Evolutionary conservation across 305 asterid genomes (phyloP).

Genomic region (Caryopteris hybrid): DNA sequence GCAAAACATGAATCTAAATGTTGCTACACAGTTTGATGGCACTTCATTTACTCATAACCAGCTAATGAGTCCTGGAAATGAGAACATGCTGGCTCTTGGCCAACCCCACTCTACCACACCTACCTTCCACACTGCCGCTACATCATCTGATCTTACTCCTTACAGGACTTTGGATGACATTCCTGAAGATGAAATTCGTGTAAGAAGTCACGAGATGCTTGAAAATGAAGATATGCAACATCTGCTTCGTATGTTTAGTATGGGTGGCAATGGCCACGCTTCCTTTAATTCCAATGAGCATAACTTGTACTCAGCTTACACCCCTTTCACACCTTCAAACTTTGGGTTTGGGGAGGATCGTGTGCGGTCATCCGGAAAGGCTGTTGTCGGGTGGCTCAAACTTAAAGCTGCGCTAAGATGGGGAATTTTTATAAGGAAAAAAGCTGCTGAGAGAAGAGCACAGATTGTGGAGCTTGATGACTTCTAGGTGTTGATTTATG

Average conservation of each 20-base stretch:
- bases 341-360: conserved; percentile 50
- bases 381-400: conserved; percentile 97
- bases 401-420: conserved; percentile 97
- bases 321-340: conserved; percentile 50
- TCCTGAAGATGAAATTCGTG: conserved; percentile 82
- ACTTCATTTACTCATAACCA: conserved; percentile 45
- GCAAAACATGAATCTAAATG: conserved; percentile 52
- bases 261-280: conserved; percentile 59
- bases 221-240: conserved; percentile 94
- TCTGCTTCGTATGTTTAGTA: conserved; percentile 65
- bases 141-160: conserved; percentile 52
- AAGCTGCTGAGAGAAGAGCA: conserved; percentile 98
- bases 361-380: conserved; percentile 83
- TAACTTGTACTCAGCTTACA: conserved; percentile 44
- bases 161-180: conserved; percentile 55
- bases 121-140: conserved; percentile 41
- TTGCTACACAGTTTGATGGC: conserved; percentile 36
- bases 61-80: conserved; percentile 37
- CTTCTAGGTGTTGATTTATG: conserved; percentile 26
- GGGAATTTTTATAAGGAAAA: conserved; percentile 93
- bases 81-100: conserved; percentile 61
- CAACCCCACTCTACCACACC: conserved; percentile 54
- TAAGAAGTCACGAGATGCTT: conserved; percentile 91
- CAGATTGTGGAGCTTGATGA: conserved; percentile 81
- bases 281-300: conserved; percentile 43